Evolutionary conservation across 2,329 filamentous ascomycete species (phyloP).

Genomic region (Aspergillus pseudoglaucus): DNA sequence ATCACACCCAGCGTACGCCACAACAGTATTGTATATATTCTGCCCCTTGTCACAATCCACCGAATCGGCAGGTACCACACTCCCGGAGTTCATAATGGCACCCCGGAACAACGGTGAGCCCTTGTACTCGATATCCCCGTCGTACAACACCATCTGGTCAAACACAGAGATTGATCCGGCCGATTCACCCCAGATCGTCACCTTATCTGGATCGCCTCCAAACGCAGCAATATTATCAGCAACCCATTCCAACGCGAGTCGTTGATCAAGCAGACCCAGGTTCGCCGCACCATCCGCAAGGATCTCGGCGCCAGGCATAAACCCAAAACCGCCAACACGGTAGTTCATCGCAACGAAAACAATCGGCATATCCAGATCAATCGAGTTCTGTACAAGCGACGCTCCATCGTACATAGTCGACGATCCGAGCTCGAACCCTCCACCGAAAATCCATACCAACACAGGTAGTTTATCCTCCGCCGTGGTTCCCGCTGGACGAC

Average conservation of each 20-base stretch:
- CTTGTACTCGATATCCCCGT: constrained; percentile 67
- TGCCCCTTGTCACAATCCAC: constrained; percentile 64
- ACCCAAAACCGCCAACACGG: constrained; percentile 67
- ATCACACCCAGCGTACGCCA: constrained; percentile 41
- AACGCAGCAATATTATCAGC: constrained; percentile 71
- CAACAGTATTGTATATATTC: constrained; percentile 45
- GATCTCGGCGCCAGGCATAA: constrained; percentile 63
- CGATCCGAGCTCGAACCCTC: constrained; percentile 48
- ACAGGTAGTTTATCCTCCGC: constrained; percentile 56
- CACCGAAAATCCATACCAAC: constrained; percentile 65
- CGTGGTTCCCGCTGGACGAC: constrained; percentile 52
- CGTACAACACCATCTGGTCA: constrained; percentile 69
- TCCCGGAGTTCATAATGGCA: constrained; percentile 72
- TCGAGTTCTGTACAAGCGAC: constrained; percentile 30
- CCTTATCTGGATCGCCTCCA: constrained; percentile 70
- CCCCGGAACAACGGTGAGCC: constrained; percentile 67
- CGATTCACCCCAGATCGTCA: constrained; percentile 73
- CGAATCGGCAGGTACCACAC: constrained; percentile 53
- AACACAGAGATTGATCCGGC: constrained; percentile 67
- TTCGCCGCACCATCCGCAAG: constrained; percentile 62
- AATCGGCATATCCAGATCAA: constrained; percentile 54
- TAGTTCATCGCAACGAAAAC: constrained; percentile 75
- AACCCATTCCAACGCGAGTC: constrained; percentile 67
- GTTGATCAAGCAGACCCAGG: constrained; percentile 65
- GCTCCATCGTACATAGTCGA: constrained; percentile 31